Evolutionary conservation across 306 rosid species (phyloP).

Genomic region (Luffa aegyptiaca): DNA sequence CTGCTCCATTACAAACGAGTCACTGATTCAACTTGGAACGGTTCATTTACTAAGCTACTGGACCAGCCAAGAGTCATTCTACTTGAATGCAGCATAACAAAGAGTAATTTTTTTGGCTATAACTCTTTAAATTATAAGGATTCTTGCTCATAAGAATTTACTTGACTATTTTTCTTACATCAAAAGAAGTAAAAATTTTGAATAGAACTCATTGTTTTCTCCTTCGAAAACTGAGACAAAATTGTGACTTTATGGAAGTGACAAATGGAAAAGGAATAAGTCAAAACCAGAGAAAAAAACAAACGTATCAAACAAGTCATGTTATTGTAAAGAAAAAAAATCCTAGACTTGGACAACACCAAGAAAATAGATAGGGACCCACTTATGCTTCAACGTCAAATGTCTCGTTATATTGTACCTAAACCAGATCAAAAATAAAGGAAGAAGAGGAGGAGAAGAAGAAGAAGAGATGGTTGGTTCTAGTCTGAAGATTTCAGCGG

Average conservation of each 20-base stretch:
- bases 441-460: neutral
- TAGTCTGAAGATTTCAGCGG: constrained; percentile 15
- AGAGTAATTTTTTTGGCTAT: neutral
- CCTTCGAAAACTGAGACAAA: neutral
- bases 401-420: neutral
- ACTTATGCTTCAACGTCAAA: neutral
- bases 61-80: neutral
- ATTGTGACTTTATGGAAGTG: neutral
- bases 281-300: neutral
- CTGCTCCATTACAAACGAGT: neutral
- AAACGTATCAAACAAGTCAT: neutral
- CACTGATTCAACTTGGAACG: neutral
- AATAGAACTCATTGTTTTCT: neutral
- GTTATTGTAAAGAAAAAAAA: neutral
- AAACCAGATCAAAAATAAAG: neutral
- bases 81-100: neutral
- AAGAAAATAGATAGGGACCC: neutral
- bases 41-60: neutral
- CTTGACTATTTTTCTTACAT: neutral
- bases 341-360: neutral
- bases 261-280: neutral
- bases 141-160: neutral
- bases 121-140: neutral
- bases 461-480: constrained; percentile 16
- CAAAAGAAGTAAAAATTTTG: neutral